These are phyloP conservation scores for Monotropa hypopitys DNA, from an alignment of 179 eudicot genomes.

Conservation along the genomic window DNA sequence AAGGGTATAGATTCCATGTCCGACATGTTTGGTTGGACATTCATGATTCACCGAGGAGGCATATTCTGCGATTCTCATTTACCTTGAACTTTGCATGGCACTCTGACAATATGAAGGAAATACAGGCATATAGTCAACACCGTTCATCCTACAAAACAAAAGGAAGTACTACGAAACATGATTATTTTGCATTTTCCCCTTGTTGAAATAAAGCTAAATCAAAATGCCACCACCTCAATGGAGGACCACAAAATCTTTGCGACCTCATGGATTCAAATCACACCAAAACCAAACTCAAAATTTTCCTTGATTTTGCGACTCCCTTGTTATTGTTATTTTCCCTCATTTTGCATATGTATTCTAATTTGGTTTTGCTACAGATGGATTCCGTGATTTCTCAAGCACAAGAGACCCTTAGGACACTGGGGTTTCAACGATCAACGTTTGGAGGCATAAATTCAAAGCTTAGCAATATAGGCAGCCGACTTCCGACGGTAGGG, in stretches of 20 bases:
- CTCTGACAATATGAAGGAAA: neutral
- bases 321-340: neutral
- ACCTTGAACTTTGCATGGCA: neutral
- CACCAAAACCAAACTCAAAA: neutral
- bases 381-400: slow-evolving; percentile 93
- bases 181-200: neutral
- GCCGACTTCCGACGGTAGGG: slow-evolving; percentile 92
- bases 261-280: too few relatives aligned
- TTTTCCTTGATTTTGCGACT: neutral
- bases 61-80: neutral
- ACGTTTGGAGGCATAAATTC: slow-evolving; percentile 91
- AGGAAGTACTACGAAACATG: neutral
- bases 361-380: slow-evolving; percentile 28
- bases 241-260: neutral
- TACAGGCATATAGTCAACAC: neutral
- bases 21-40: neutral
- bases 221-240: neutral
- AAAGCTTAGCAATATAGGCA: slow-evolving; percentile 82
- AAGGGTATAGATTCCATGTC: neutral
- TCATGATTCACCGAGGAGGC: neutral
- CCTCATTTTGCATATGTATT: neutral
- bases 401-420: slow-evolving; percentile 78
- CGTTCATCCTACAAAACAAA: neutral
- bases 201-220: neutral
- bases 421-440: slow-evolving; percentile 77